phyloP scores from a whole-genome alignment of 129 eudicot genomes.

The Pittosporum tobira region DNA sequence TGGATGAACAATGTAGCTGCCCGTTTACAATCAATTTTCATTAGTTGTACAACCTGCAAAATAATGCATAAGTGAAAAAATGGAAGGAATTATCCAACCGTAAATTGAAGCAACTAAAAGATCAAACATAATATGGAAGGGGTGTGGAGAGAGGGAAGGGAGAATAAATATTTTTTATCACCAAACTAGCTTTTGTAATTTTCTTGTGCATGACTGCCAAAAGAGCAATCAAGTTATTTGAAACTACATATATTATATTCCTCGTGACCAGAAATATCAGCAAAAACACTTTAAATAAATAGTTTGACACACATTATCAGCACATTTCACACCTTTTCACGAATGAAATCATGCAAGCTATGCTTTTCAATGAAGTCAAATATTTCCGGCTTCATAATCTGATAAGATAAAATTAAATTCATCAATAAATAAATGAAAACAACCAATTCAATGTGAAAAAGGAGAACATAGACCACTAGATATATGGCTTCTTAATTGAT shows the following conservation, averaged over 20 bases:
- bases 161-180: too few species aligned
- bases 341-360: conserved; percentile 71
- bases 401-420: conserved; percentile 11
- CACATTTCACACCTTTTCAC: conserved; percentile 58
- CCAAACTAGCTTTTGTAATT: background rate
- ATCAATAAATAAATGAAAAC: conserved; percentile 13
- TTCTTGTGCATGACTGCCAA: background rate
- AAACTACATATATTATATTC: background rate
- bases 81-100: conserved; percentile 10
- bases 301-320: background rate
- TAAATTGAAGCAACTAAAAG: conserved; percentile 3
- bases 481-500: background rate
- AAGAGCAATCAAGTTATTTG: background rate
- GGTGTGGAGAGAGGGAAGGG: too few species aligned
- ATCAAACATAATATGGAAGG: background rate
- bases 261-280: background rate
- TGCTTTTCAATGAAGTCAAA: conserved; percentile 91
- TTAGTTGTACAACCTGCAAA: conserved; percentile 76
- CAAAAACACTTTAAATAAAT: background rate
- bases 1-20: conserved; percentile 59
- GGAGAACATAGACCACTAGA: conserved; percentile 8
- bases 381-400: conserved; percentile 84
- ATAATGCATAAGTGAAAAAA: conserved; percentile 10
- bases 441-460: background rate
- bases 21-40: conserved; percentile 82